Evolutionary conservation across 106 monocot genomes (phyloP).

Genomic region (Hemerocallis citrina): DNA sequence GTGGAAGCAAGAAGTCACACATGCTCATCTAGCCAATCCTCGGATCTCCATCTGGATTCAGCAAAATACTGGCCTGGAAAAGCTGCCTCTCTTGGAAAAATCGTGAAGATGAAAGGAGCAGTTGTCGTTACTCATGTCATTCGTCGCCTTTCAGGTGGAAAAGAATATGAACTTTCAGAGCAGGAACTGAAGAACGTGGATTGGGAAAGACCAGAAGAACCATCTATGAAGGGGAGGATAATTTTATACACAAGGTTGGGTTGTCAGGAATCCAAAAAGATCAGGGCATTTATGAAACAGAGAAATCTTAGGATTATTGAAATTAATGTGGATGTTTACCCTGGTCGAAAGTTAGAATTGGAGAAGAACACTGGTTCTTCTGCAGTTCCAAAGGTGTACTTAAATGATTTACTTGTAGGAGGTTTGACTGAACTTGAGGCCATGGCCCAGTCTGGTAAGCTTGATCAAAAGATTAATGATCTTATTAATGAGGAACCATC

Average conservation of each 20-base stretch:
- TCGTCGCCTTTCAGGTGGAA: constrained; percentile 77
- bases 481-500: constrained; percentile 57
- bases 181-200: constrained; percentile 24
- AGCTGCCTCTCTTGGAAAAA: constrained; percentile 66
- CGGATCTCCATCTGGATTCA: constrained; percentile 21
- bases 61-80: constrained; percentile 68
- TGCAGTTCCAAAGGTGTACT: constrained; percentile 62
- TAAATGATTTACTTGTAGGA: constrained; percentile 73
- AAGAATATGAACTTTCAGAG: constrained; percentile 40
- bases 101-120: constrained; percentile 72
- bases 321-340: constrained; percentile 86
- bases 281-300: constrained; percentile 56
- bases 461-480: constrained; percentile 51
- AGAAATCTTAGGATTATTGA: constrained; percentile 59
- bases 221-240: constrained; percentile 67
- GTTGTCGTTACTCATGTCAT: constrained; percentile 71
- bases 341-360: constrained; percentile 72
- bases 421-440: constrained; percentile 55
- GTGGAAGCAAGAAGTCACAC: constrained; percentile 24
- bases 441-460: constrained; percentile 56
- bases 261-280: constrained; percentile 63
- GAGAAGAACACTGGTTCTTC: constrained; percentile 74
- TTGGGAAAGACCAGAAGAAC: constrained; percentile 25
- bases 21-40: constrained; percentile 19
- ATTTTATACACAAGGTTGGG: constrained; percentile 75